Base-by-base conservation (phyloP, 2,329 filamentous ascomycete species). In the Stagonosporopsis cucurbitacearum region DNA sequence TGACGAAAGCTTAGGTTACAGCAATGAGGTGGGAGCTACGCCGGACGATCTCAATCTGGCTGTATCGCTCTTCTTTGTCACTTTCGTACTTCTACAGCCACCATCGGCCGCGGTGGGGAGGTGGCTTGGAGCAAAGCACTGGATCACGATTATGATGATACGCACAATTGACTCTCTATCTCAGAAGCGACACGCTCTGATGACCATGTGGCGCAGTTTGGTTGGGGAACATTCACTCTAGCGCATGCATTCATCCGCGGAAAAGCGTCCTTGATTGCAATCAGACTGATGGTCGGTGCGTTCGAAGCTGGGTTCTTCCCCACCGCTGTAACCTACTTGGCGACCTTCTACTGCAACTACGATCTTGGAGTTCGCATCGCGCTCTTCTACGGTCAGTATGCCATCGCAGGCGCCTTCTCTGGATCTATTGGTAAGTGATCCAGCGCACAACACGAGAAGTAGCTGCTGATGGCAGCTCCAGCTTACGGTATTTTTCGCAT, bases 231-330 rank as follows among this genome's bases (percentile, higher is more conserved):
- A 11, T 58, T 63, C 35, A 70, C 67, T 28, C 17, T 69, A 32
- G 58, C 59, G 15, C 65, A 71, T 37, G 62, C 65, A 2, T 66
- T 64, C 41, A 62, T 69, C 28, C 62, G 50, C 33, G 64, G 57
- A 3, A 53, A 55, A 11, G 32, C 37, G 4, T 57, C 63, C 13
- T 58, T 70, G n/a, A 61, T 69, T 20, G 54, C 62, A 25, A 40
- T 67, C 20, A 54, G 66, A 20, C 45, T 70, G 0, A 52, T 67
- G 53, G 61, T 84, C 7, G 75, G 82, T 30, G 66, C 72, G 7
- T 74, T 70, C 30, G 84, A 86, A 68, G 82, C 82, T 0, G 83
- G 81, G 0, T 85, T 85, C 70, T 84, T 83, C 54, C 79, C 82
- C 6, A 78, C 81, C 0, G 78, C 80, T 17, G 80, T 84, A 3